Base-by-base conservation (phyloP, 208 protist genomes). In the Leishmania tropica region DNA sequence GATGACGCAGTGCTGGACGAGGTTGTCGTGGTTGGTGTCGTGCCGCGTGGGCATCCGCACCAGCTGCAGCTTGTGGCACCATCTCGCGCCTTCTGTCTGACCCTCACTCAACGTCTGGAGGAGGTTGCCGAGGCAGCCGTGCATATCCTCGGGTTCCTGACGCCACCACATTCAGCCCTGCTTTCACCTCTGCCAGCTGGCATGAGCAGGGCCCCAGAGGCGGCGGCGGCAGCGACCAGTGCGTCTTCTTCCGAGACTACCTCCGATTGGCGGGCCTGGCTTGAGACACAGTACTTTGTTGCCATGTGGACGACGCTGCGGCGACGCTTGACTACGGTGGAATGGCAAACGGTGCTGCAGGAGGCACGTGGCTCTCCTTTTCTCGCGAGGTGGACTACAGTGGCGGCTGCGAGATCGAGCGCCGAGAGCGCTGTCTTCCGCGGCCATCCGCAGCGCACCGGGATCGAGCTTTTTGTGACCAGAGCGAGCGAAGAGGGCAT, bases 1-100 rank as follows among this genome's bases (percentile, higher is more conserved):
- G 88, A 89, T 45, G 90, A 93, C 60, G 85, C 84, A 28, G 83
- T 94, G 60, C 75, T 95, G 45, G 90, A 95, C 40, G 92, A 95
- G 78, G 75, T 88, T 31, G 75, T 93, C 48, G 75, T 90, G 64
- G 78, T 95, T 28, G 90, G 84, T 17, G 76, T 95, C 31, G 81
- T 87, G 37, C 92, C 92, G 42, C 80, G 68, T 4, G 87, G 83
- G 0, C 83, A 89, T 83, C 90, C 92, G 40, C 88, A 93, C 74
- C 81, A 81, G 45, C 83, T 92, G 64, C 81, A 85, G 47, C 86
- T 95, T 17, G 75, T 95, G 13, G 84, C 82, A 13, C 90, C 87
- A 1, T 90, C 90, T 1, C 62, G 73, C 21, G 92, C 90, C 35
- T 86, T 89, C 64, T 83, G 76, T 28, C 74, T 90, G 15, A 40